These are phyloP conservation scores for Podaxis sp. DNA, from an alignment of 768 basidiomycete species.

Conservation along the genomic window DNA sequence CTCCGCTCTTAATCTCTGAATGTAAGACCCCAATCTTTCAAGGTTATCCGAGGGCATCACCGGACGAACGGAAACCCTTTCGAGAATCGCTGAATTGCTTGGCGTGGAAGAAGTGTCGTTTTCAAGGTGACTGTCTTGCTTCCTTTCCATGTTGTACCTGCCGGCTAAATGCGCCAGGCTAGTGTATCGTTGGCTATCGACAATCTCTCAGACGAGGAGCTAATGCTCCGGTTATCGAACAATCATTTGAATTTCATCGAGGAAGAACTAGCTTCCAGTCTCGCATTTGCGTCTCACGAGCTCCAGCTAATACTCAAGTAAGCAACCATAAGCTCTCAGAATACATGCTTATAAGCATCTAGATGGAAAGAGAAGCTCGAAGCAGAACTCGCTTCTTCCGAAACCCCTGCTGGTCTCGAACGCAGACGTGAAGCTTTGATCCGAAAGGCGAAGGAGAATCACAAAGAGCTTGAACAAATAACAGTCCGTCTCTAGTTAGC, in stretches of 20 bases:
- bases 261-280: conserved; percentile 34
- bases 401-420: conserved; percentile 33
- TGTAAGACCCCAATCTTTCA: neutral
- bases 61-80: conserved; percentile 25
- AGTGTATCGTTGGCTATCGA: conserved; percentile 41
- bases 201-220: conserved; percentile 30
- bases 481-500: conserved; percentile 23
- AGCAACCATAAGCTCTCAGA: conserved; percentile 10
- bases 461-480: conserved; percentile 36
- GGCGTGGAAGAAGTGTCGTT: conserved; percentile 37
- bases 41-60: conserved; percentile 20
- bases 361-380: conserved; percentile 38
- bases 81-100: conserved; percentile 28
- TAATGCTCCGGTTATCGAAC: conserved; percentile 31
- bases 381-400: conserved; percentile 23
- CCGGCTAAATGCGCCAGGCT: neutral
- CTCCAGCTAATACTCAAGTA: conserved; percentile 37
- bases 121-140: conserved; percentile 25
- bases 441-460: conserved; percentile 49
- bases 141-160: neutral
- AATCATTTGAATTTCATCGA: conserved; percentile 35
- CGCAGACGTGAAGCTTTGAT: conserved; percentile 40
- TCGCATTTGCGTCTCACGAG: conserved; percentile 36
- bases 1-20: neutral
- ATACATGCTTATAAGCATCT: neutral